A percentile compares a stretch with the other conserved stretches of the same genome.
Evolutionary conservation across 106 monocot species (phyloP).

Genomic region (Dendrobium nobile): DNA sequence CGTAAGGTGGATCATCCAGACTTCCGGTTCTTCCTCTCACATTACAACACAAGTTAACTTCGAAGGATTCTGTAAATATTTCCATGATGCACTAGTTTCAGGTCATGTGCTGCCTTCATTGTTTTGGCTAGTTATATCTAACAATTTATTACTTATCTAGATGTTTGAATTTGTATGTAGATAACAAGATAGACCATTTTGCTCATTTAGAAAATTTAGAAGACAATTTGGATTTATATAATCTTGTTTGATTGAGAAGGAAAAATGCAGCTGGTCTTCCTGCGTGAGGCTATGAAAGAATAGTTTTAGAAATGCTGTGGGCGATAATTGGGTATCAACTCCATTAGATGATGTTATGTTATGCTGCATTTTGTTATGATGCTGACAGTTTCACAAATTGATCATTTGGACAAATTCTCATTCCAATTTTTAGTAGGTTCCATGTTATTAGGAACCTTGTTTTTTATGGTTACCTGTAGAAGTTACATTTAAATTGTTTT

Average conservation of each 20-base stretch:
- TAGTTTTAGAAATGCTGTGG: not conserved
- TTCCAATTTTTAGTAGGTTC: no score
- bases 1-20: slow-evolving; percentile 73
- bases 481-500: no score
- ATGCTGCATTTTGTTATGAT: not conserved
- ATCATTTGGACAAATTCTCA: no score
- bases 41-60: slow-evolving; percentile 14
- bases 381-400: not conserved
- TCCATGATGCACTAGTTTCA: not conserved
- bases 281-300: not conserved
- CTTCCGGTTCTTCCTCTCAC: slow-evolving; percentile 71
- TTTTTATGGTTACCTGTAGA: no score
- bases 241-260: not conserved
- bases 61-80: slow-evolving; percentile 18
- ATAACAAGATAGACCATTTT: not conserved
- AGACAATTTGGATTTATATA: not conserved
- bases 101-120: not conserved
- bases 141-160: not conserved
- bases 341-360: not conserved
- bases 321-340: not conserved
- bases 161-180: not conserved
- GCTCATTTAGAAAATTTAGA: no score
- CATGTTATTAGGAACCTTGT: no score
- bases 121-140: not conserved
- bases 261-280: not conserved